These are phyloP conservation scores for Yamadazyma phyllophila DNA, from an alignment of 805 yeast genomes.

Conservation along the genomic window DNA sequence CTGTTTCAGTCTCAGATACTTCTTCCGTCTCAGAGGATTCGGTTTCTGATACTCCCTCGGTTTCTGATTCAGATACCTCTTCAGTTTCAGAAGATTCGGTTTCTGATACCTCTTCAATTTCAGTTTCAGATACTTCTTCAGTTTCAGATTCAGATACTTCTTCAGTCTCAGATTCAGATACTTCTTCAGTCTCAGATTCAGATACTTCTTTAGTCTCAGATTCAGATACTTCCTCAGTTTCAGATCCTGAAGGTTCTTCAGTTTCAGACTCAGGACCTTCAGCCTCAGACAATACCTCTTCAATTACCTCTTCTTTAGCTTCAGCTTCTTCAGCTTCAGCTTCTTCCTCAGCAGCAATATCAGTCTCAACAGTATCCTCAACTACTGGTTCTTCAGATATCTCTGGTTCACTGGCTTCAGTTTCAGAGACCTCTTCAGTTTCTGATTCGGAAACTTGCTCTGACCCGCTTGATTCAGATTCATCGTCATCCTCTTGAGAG, in stretches of 20 bases:
- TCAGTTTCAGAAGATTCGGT: slow-evolving; percentile 1
- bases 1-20: too few relatives aligned
- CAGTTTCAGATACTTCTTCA: slow-evolving; percentile 1
- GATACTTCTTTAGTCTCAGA: slow-evolving; percentile 6
- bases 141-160: slow-evolving; percentile 1
- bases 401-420: background rate
- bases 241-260: slow-evolving; percentile 11
- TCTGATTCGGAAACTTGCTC: background rate
- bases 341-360: background rate
- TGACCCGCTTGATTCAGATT: too few relatives aligned
- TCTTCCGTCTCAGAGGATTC: slow-evolving; percentile 1
- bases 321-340: slow-evolving; percentile 6
- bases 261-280: slow-evolving; percentile 8
- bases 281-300: too few relatives aligned
- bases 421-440: background rate
- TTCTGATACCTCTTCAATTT: slow-evolving; percentile 4
- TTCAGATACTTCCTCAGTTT: slow-evolving; percentile 5
- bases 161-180: slow-evolving; percentile 10
- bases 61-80: background rate
- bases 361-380: background rate
- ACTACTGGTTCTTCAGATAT: background rate
- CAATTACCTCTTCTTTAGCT: too few relatives aligned
- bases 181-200: slow-evolving; percentile 3
- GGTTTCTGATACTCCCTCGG: slow-evolving; percentile 1
- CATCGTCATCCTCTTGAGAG: too few relatives aligned